A percentile compares a stretch with the other conserved stretches of the same genome.
Evolutionary conservation across 176 grass and related monocot genomes (phyloP).

Genomic region (Rhynchospora tenuis): DNA sequence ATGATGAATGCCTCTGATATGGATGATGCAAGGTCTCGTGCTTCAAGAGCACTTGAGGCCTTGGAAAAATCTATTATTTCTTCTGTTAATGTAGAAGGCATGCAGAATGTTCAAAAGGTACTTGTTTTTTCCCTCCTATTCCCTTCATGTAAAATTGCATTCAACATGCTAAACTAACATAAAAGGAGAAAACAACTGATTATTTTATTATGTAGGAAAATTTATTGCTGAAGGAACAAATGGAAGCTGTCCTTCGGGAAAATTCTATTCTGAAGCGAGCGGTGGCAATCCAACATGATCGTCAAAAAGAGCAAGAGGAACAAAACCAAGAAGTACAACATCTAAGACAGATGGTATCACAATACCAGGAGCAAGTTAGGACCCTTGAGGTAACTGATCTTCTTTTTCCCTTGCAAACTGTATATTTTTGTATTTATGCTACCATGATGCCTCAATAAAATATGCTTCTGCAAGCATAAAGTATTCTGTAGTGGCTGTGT

Average conservation of each 20-base stretch:
- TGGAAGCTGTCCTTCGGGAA: slow-evolving; percentile 40
- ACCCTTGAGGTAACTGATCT: slow-evolving; percentile 53
- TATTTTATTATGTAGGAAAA: slow-evolving; percentile 38
- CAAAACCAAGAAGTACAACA: slow-evolving; percentile 48
- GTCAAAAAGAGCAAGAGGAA: slow-evolving; percentile 52
- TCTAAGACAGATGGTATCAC: slow-evolving; percentile 53
- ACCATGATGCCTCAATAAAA: not conserved
- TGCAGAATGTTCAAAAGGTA: slow-evolving; percentile 29
- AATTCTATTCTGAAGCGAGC: slow-evolving; percentile 74
- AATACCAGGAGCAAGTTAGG: slow-evolving; percentile 71
- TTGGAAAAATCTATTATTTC: slow-evolving; percentile 29
- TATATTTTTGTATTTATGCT: not conserved
- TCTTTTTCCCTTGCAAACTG: slow-evolving; percentile 9
- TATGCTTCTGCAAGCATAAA: too few species aligned
- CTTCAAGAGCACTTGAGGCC: slow-evolving; percentile 29
- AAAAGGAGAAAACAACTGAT: not conserved
- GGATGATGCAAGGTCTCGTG: slow-evolving; percentile 29
- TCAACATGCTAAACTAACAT: not conserved
- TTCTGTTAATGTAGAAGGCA: slow-evolving; percentile 3
- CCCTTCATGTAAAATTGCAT: not conserved
- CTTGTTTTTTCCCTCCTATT: not conserved
- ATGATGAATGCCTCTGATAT: slow-evolving; percentile 28
- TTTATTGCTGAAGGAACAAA: slow-evolving; percentile 49
- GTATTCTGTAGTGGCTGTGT: not conserved
- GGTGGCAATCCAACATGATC: slow-evolving; percentile 63